A percentile compares a stretch with the other conserved stretches of the same genome.
These are phyloP conservation scores for Daedaleopsis sinensis DNA, from an alignment of 768 basidiomycete genomes.

Conservation along the genomic window DNA sequence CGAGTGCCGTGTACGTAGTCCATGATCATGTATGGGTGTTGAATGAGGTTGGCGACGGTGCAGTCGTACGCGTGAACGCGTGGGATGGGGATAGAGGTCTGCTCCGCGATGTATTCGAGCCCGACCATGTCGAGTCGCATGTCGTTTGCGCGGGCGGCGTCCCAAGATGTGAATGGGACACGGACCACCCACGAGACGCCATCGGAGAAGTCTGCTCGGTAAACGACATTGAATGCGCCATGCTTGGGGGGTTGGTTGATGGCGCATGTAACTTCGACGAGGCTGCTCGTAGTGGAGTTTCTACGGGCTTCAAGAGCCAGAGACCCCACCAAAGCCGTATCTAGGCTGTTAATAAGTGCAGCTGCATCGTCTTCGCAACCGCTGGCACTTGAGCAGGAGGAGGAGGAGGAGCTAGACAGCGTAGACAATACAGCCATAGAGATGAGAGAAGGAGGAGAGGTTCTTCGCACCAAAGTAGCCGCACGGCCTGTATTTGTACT, in stretches of 20 bases:
- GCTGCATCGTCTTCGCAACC: too few relatives aligned
- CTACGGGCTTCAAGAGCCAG: too few relatives aligned
- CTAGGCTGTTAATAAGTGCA: too few relatives aligned
- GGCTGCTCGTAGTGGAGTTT: too few relatives aligned
- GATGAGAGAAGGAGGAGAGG: too few relatives aligned
- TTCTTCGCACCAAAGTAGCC: too few relatives aligned
- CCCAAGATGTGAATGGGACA: neutral
- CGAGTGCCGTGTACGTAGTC: neutral
- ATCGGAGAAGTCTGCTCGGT: slow-evolving; percentile 1
- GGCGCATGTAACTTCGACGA: neutral
- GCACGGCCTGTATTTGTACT: too few relatives aligned
- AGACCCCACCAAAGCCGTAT: too few relatives aligned
- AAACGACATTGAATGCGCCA: slow-evolving; percentile 5
- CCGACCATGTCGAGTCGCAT: neutral
- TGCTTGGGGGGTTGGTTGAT: neutral
- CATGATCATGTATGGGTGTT: neutral
- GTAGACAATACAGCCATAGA: too few relatives aligned
- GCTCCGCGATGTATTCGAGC: neutral
- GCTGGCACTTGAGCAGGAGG: too few relatives aligned
- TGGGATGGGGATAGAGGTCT: neutral
- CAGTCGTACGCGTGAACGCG: neutral
- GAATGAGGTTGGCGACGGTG: neutral
- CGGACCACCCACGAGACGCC: neutral
- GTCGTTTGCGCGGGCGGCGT: neutral
- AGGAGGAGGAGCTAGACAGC: too few relatives aligned